Evolutionary conservation across 2,329 filamentous ascomycete genomes (phyloP), one percentile per base, ranked within the genome.

Genomic region (Aspergillus novofumigatus): DNA sequence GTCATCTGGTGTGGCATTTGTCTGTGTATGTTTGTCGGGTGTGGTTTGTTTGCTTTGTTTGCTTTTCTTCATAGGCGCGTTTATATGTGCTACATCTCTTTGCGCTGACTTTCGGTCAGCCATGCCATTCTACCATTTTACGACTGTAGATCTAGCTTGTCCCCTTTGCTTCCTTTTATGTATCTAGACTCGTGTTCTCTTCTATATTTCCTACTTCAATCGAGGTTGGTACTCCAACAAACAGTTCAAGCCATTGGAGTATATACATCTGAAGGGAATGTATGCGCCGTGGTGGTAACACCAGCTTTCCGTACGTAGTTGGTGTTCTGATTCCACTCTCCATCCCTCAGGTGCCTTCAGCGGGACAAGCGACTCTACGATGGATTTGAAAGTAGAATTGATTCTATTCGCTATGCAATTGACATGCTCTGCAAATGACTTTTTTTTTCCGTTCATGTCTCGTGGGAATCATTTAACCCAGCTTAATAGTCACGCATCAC

Each of bases 401-500:
- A 11, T 44, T n/a, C 7, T 41, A 28, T 23, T 26, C 32, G 26
- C 35, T 17, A 38, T 38, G 32, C 32, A 52, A 35, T 17, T 17
- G 20, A 51, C 14, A 20, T 41, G 29, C 47, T 49, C 23, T 42
- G 44, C 29, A 51, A 51, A 52, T 42, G 10, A 51, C 17, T 28
- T 51, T 20, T 21, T 50, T 51, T 14, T 21, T 52, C 44, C 51
- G 26, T 52, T 52, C 44, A 26, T 52, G 32, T 42, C 52, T 53
- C 54, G 52, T 56, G 4, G 11, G 5, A 42, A 41, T 50, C 44
- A 26, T 44, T 42, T 11, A 20, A 20, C 29, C 49, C 28, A 51
- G 21, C 21, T 80, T 71, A 91, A 66, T 84, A 92, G 71, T 99
- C 94, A 60, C 90, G 82, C 64, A 97, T 82, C 11, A 94, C 83